Evolutionary conservation across 768 basidiomycete species (phyloP).

Genomic region (Mycena indigotica): DNA sequence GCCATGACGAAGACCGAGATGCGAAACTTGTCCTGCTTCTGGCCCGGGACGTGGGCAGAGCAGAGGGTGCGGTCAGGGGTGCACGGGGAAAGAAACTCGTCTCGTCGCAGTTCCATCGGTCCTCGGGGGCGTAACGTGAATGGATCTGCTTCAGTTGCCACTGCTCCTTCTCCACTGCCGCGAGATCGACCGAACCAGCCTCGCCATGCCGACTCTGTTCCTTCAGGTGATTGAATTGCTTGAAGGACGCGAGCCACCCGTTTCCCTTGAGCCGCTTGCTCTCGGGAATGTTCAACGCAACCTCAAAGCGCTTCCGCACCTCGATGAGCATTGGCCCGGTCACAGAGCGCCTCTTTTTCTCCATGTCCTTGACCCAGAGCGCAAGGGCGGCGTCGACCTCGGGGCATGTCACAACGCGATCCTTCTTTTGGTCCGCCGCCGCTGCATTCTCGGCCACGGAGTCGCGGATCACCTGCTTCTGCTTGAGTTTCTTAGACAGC

Average conservation of each 20-base stretch:
- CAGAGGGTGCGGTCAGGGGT: constrained; percentile 24
- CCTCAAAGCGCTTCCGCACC: constrained; percentile 29
- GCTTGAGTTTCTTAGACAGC: constrained; percentile 25
- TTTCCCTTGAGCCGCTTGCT: constrained; percentile 21
- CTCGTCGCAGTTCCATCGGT: constrained; percentile 32
- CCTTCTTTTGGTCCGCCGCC: constrained; percentile 32
- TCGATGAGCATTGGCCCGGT: constrained; percentile 31
- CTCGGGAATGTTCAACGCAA: constrained; percentile 30
- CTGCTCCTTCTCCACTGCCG: constrained; percentile 24
- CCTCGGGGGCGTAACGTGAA: constrained; percentile 22
- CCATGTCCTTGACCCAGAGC: constrained; percentile 35
- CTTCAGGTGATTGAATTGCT: constrained; percentile 24
- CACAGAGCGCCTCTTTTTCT: constrained; percentile 27
- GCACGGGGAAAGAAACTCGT: constrained; percentile 17
- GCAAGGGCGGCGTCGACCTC: constrained; percentile 36
- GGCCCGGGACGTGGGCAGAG: constrained; percentile 16
- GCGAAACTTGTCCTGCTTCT: constrained; percentile 24
- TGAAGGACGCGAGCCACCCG: constrained; percentile 29
- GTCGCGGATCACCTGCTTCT: constrained; percentile 9
- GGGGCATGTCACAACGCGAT: constrained; percentile 34
- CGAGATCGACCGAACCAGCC: constrained; percentile 29
- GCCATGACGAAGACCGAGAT: constrained; percentile 19
- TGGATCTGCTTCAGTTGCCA: constrained; percentile 20
- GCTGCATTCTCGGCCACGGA: constrained; percentile 20
- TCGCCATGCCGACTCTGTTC: constrained; percentile 30